phyloP scores from a whole-genome alignment of 768 basidiomycete species.

The Suillus lakei region DNA sequence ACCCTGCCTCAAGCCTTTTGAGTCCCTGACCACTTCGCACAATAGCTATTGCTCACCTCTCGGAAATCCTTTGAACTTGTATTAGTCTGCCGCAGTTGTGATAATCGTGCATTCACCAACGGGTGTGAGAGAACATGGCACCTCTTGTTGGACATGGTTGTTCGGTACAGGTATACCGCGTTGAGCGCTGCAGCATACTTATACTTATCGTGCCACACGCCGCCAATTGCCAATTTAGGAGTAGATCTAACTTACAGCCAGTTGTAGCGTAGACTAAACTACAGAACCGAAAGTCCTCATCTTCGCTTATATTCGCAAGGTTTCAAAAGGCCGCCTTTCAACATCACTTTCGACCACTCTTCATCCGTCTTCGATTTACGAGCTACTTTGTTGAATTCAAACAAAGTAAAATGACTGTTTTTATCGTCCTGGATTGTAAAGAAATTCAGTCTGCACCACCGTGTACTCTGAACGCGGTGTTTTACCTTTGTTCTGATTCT shows the following conservation, averaged over 20 bases:
- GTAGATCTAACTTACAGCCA: neutral
- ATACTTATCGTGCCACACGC: neutral
- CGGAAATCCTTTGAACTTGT: constrained; percentile 79
- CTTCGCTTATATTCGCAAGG: constrained; percentile 94
- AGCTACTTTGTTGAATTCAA: constrained; percentile 74
- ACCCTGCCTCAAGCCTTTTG: constrained; percentile 49
- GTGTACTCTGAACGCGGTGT: neutral
- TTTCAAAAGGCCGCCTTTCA: constrained; percentile 65
- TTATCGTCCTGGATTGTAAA: constrained; percentile 61
- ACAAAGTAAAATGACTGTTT: constrained; percentile 86
- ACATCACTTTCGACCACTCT: constrained; percentile 63
- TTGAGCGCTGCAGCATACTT: neutral
- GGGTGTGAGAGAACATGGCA: constrained; percentile 71
- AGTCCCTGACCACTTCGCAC: constrained; percentile 6
- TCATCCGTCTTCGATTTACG: constrained; percentile 52
- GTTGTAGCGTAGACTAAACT: neutral
- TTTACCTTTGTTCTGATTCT: constrained; percentile 68
- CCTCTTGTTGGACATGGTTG: constrained; percentile 33
- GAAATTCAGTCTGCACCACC: neutral
- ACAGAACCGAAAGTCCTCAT: constrained; percentile 38
- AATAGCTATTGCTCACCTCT: constrained; percentile 51
- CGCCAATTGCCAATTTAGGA: neutral
- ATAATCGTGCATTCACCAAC: constrained; percentile 72
- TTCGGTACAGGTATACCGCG: constrained; percentile 1
- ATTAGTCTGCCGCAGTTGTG: constrained; percentile 64